phyloP scores from a whole-genome alignment of 176 grass and related monocot genomes.

The maize (Zea mays) region Zm-B73-REFERENCE-NAM-5.0 NC_050097.1:11877501-11878000 shows the following conservation, averaged over 20 bases:
- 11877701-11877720: constrained; percentile 50
- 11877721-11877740: background rate
- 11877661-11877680: constrained; percentile 64
- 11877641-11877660: constrained; percentile 76
- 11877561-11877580: background rate
- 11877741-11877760: constrained; percentile 4
- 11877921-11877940: constrained; percentile 11
- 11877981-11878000: background rate
- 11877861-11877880: background rate
- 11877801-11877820: constrained; percentile 33
- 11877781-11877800: constrained; percentile 30
- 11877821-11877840: constrained; percentile 32
- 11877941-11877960: constrained; percentile 39
- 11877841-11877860: constrained; percentile 18
- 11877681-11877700: constrained; percentile 57
- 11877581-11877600: constrained; percentile 57
- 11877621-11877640: constrained; percentile 59
- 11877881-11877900: constrained; percentile 29
- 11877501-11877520: background rate
- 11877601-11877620: constrained; percentile 72
- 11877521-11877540: background rate
- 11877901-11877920: constrained; percentile 23
- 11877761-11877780: constrained; percentile 47
- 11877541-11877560: background rate
- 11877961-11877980: constrained; percentile 21